Evolutionary conservation across 306 rosid species (phyloP).

Genomic region (Glycyrrhiza uralensis): DNA sequence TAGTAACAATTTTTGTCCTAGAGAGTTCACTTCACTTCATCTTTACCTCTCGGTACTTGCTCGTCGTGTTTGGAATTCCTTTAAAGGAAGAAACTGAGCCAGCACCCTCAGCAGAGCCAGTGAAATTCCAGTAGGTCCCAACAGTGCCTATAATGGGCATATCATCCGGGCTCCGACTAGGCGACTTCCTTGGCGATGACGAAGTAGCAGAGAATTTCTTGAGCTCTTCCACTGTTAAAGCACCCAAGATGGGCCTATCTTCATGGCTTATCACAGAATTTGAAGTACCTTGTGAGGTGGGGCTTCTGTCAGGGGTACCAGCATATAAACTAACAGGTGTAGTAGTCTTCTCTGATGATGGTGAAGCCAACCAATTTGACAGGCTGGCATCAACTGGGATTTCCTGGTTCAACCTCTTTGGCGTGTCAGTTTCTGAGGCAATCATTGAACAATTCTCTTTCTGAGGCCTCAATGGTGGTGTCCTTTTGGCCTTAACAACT

Average conservation of each 20-base stretch:
- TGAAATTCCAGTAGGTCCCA: conserved; percentile 66
- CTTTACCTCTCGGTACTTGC: conserved; percentile 90
- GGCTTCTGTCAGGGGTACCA: conserved; percentile 46
- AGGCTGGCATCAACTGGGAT: conserved; percentile 84
- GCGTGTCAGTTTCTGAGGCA: conserved; percentile 34
- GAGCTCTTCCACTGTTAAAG: conserved; percentile 76
- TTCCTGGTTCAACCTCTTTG: conserved; percentile 49
- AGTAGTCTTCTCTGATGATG: conserved; percentile 46
- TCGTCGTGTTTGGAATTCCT: conserved; percentile 85
- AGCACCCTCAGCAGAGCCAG: conserved; percentile 38
- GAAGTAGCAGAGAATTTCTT: conserved; percentile 65
- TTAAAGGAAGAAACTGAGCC: conserved; percentile 54
- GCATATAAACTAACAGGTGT: conserved; percentile 35
- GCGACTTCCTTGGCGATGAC: conserved; percentile 72
- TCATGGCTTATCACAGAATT: conserved; percentile 58
- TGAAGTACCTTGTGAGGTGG: conserved; percentile 54
- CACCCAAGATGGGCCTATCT: conserved; percentile 89
- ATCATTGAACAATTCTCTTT: too few species aligned
- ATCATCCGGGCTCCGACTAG: conserved; percentile 63
- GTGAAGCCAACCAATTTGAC: conserved; percentile 76
- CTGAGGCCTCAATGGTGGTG: conserved; percentile 40
- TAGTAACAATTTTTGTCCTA: background rate
- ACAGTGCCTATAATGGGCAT: conserved; percentile 81
- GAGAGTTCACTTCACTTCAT: conserved; percentile 40
- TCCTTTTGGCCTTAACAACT: conserved; percentile 55